phyloP scores from a whole-genome alignment of 441 rosid species.

The Syzygium syzygioides region DNA sequence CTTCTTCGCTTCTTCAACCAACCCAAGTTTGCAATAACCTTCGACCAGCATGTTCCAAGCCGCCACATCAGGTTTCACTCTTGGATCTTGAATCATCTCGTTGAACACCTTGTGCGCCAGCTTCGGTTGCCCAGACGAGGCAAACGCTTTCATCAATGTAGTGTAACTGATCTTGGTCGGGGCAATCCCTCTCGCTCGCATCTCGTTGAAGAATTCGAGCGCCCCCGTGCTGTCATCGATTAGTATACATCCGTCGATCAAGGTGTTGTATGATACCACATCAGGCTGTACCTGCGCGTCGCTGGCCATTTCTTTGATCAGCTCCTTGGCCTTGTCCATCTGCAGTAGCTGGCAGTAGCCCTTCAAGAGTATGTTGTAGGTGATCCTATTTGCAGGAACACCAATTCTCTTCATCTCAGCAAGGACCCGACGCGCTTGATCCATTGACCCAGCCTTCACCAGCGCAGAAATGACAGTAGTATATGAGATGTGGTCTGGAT shows the following conservation, averaged over 20 bases:
- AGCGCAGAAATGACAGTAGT: constrained; percentile 89
- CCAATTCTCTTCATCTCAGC: constrained; percentile 77
- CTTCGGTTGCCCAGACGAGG: constrained; percentile 81
- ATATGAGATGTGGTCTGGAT: constrained; percentile 83
- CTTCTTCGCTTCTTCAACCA: constrained; percentile 79
- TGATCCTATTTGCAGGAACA: constrained; percentile 77
- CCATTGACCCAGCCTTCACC: constrained; percentile 76
- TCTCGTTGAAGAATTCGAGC: constrained; percentile 70
- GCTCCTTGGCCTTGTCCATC: constrained; percentile 60
- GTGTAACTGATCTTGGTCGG: constrained; percentile 95
- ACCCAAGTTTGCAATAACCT: constrained; percentile 75
- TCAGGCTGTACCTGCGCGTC: constrained; percentile 63
- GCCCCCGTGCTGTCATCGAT: constrained; percentile 88
- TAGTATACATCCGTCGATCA: constrained; percentile 82
- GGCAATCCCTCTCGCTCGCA: constrained; percentile 72
- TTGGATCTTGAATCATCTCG: constrained; percentile 75
- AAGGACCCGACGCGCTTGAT: constrained; percentile 73
- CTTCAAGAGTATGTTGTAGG: constrained; percentile 84
- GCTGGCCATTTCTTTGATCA: constrained; percentile 65
- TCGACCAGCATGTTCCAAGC: constrained; percentile 98
- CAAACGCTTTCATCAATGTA: constrained; percentile 94
- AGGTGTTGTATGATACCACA: constrained; percentile 79
- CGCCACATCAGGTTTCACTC: constrained; percentile 76
- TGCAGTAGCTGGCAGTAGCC: constrained; percentile 83
- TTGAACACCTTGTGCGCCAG: constrained; percentile 81